A percentile compares a stretch with the other conserved stretches of the same genome.
Conservation (phyloP, 257 asterid genomes). For the Lycium barbarum region DNA sequence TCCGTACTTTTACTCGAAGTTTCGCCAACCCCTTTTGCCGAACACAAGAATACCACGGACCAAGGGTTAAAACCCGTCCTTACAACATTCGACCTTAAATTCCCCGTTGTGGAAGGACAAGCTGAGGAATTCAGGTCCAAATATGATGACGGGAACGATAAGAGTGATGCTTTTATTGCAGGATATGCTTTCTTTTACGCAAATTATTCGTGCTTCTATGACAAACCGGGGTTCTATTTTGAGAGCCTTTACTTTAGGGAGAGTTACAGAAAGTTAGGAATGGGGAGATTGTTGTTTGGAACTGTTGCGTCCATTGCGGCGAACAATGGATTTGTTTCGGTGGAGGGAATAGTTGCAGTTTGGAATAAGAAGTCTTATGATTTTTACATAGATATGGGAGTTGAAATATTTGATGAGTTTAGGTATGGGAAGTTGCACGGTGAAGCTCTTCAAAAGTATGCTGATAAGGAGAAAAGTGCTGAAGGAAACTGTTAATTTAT, state of each 20-base stretch:
- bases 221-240: neutral
- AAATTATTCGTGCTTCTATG: neutral
- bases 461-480: neutral
- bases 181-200: conserved; percentile 18
- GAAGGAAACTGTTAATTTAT: neutral
- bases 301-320: neutral
- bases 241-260: neutral
- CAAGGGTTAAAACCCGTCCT: neutral
- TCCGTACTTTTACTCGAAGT: conserved; percentile 10
- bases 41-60: no score
- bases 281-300: neutral
- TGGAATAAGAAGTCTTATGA: neutral
- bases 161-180: neutral
- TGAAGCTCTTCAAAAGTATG: neutral
- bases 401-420: neutral
- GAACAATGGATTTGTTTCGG: neutral
- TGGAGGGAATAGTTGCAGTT: conserved; percentile 21
- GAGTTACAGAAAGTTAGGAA: conserved; percentile 6
- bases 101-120: neutral
- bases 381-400: neutral
- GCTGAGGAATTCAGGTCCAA: neutral
- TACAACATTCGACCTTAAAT: neutral
- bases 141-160: neutral
- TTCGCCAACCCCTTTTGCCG: neutral
- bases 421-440: neutral